Evolutionary conservation across 1,139 yeast genomes (phyloP).

Genomic region (Hanseniaspora gamundiae): DNA sequence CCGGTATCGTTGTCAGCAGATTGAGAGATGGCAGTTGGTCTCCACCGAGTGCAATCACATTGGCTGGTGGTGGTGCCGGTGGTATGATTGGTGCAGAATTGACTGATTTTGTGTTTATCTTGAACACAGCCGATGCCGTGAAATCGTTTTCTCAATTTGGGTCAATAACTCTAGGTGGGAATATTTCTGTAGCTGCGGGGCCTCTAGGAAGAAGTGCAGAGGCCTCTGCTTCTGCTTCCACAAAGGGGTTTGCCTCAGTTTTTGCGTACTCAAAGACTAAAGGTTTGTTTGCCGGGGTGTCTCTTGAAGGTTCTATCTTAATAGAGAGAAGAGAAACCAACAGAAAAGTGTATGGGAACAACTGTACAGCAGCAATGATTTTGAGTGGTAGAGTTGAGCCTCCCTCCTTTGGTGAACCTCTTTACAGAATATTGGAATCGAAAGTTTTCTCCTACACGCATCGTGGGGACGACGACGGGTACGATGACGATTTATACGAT

Average conservation of each 20-base stretch:
- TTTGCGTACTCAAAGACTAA: constrained; percentile 92
- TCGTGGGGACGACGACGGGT: constrained; percentile 13
- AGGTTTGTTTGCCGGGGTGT: constrained; percentile 94
- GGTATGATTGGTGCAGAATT: constrained; percentile 95
- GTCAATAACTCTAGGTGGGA: constrained; percentile 89
- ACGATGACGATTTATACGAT: constrained; percentile 22
- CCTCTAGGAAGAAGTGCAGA: constrained; percentile 97
- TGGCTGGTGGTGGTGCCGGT: constrained; percentile 98
- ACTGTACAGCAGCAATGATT: constrained; percentile 75
- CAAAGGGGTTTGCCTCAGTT: constrained; percentile 79
- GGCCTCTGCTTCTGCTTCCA: constrained; percentile 92
- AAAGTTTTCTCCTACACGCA: constrained; percentile 58
- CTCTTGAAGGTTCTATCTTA: constrained; percentile 90
- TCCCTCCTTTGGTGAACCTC: constrained; percentile 86
- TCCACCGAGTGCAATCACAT: constrained; percentile 91
- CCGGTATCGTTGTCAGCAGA: constrained; percentile 90
- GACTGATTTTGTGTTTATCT: constrained; percentile 90
- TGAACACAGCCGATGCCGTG: constrained; percentile 79
- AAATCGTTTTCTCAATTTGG: constrained; percentile 92
- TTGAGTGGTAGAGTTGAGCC: constrained; percentile 78
- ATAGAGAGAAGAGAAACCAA: constrained; percentile 95
- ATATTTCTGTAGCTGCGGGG: constrained; percentile 94
- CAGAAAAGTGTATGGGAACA: constrained; percentile 81
- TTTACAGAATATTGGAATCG: constrained; percentile 76
- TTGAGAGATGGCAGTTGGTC: constrained; percentile 95